Percentiles rank a stretch among this genome's conserved stretches.
Conservation (phyloP, 805 yeast species). For the Candida verbasci region DNA sequence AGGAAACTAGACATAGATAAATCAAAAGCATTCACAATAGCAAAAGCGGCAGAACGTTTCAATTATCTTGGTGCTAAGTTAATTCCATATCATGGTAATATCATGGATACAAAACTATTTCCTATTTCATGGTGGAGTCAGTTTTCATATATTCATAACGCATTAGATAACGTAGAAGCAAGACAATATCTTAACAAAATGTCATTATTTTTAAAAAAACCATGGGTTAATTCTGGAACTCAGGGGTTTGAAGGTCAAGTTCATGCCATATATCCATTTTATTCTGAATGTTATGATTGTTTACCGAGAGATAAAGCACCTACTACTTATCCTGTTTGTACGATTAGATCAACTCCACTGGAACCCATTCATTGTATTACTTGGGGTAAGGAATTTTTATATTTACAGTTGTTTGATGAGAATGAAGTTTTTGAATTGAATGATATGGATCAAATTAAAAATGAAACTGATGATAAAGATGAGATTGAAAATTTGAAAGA, state of each 20-base stretch:
- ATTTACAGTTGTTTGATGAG: constrained; percentile 72
- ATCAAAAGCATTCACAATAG: constrained; percentile 83
- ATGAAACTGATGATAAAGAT: constrained; percentile 59
- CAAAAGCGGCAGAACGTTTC: constrained; percentile 73
- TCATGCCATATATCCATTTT: constrained; percentile 80
- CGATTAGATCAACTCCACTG: constrained; percentile 94
- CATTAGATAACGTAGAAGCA: constrained; percentile 91
- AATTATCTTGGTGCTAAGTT: constrained; percentile 56
- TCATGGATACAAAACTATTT: constrained; percentile 70
- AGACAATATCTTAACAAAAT: constrained; percentile 83
- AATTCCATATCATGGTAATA: constrained; percentile 80
- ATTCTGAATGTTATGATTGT: constrained; percentile 93
- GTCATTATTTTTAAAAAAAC: constrained; percentile 67
- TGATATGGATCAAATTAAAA: constrained; percentile 15
- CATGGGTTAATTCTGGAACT: constrained; percentile 90
- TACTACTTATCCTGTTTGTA: constrained; percentile 90
- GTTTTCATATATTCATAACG: constrained; percentile 81
- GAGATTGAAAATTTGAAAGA: constrained; percentile 61
- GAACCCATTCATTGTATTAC: constrained; percentile 95
- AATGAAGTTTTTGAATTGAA: constrained; percentile 20
- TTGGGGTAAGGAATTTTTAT: constrained; percentile 93
- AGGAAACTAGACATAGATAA: constrained; percentile 85
- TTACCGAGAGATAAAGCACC: constrained; percentile 74
- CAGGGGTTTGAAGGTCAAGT: constrained; percentile 94
- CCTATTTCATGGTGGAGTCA: constrained; percentile 69